These are phyloP conservation scores for Harrya chromipes DNA, from an alignment of 768 basidiomycete genomes.

Conservation along the genomic window DNA sequence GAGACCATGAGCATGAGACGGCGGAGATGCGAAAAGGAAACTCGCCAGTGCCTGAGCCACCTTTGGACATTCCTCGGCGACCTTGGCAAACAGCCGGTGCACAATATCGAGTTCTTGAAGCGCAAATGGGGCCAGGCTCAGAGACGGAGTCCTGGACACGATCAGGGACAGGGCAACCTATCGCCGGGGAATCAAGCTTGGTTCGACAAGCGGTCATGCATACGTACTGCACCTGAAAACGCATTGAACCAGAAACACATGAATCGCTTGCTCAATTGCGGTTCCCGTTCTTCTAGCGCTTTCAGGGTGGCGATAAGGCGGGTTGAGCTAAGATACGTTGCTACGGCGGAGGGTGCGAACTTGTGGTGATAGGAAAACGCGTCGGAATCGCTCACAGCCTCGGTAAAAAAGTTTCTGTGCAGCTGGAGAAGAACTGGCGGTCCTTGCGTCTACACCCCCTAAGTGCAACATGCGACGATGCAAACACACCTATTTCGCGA, in stretches of 20 bases:
- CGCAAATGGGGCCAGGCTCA: slow-evolving; percentile 55
- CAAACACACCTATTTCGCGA: slow-evolving; percentile 55
- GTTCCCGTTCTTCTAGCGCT: slow-evolving; percentile 53
- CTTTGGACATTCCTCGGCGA: slow-evolving; percentile 56
- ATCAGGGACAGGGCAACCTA: slow-evolving; percentile 66
- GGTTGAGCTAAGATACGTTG: slow-evolving; percentile 59
- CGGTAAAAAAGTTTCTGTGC: slow-evolving; percentile 65
- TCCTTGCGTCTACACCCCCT: neutral
- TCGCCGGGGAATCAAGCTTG: slow-evolving; percentile 1
- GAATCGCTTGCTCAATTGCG: slow-evolving; percentile 60
- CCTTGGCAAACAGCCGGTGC: slow-evolving; percentile 54
- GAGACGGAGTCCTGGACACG: slow-evolving; percentile 58
- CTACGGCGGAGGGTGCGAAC: slow-evolving; percentile 68
- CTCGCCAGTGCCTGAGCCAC: slow-evolving; percentile 58
- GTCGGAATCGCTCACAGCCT: slow-evolving; percentile 53
- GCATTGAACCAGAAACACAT: slow-evolving; percentile 74
- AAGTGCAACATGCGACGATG: slow-evolving; percentile 13
- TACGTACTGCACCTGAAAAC: slow-evolving; percentile 66
- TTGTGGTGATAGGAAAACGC: slow-evolving; percentile 57
- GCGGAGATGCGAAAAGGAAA: slow-evolving; percentile 2
- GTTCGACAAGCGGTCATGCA: neutral
- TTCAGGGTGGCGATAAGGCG: slow-evolving; percentile 57
- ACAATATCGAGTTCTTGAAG: slow-evolving; percentile 59
- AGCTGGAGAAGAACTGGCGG: slow-evolving; percentile 59
- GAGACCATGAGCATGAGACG: slow-evolving; percentile 8